phyloP scores from a whole-genome alignment of 2,329 filamentous ascomycete genomes.

The Byssoonygena ceratinophila region DNA sequence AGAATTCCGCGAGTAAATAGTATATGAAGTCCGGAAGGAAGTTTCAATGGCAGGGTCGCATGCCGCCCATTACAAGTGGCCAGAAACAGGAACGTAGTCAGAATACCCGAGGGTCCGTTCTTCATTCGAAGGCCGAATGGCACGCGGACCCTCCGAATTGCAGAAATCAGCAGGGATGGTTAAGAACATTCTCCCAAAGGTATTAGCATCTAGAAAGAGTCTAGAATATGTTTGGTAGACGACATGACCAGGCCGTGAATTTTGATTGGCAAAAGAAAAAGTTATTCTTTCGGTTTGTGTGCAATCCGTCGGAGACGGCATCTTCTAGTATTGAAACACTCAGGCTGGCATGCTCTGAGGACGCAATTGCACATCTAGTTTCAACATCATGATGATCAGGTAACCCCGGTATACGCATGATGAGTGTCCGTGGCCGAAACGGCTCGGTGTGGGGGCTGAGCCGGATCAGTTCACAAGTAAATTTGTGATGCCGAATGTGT shows the following conservation, averaged over 20 bases:
- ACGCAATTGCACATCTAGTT: neutral
- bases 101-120: neutral
- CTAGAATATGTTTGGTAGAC: neutral
- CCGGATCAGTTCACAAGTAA: neutral
- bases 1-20: neutral
- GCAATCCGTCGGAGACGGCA: too few species aligned
- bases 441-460: neutral
- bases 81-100: neutral
- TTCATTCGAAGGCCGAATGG: neutral
- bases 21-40: neutral
- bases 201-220: neutral
- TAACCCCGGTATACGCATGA: neutral
- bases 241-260: neutral
- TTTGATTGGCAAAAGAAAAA: too few species aligned
- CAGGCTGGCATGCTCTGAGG: neutral
- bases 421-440: neutral
- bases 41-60: neutral
- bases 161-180: neutral
- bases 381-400: neutral
- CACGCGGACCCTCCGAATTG: neutral
- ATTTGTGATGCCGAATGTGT: neutral
- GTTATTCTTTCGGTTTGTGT: too few species aligned
- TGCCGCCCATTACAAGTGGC: neutral
- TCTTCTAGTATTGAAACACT: neutral
- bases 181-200: neutral